A percentile compares a stretch with the other conserved stretches of the same genome.
Evolutionary conservation across 208 protist species (phyloP).

Genomic region (Leishmania martiniquensis): DNA sequence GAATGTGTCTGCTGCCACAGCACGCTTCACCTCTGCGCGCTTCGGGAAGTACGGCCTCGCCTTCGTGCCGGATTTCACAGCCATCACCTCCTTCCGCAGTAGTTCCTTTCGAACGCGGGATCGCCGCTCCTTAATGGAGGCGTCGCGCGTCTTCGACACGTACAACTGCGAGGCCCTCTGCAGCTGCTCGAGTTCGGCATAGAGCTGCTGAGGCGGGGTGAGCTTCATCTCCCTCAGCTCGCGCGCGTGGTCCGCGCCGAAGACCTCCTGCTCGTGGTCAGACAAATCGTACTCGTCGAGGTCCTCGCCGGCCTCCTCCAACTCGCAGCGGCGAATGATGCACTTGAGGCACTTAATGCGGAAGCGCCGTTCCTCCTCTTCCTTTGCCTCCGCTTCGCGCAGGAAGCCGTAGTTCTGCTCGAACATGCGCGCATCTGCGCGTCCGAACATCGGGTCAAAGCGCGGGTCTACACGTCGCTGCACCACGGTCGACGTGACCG

Average conservation of each 20-base stretch:
- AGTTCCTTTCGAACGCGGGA: slow-evolving; percentile 52
- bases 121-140: slow-evolving; percentile 40
- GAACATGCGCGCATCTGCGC: slow-evolving; percentile 53
- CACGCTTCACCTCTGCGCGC: slow-evolving; percentile 70
- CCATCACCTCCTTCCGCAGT: slow-evolving; percentile 71
- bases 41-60: slow-evolving; percentile 81
- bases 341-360: slow-evolving; percentile 74
- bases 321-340: slow-evolving; percentile 65
- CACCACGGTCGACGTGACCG: not conserved
- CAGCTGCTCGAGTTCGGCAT: slow-evolving; percentile 62
- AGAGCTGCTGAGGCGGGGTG: slow-evolving; percentile 51
- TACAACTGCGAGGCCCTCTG: slow-evolving; percentile 78
- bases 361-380: slow-evolving; percentile 64
- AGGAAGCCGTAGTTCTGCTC: slow-evolving; percentile 86
- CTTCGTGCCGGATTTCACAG: slow-evolving; percentile 78
- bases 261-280: slow-evolving; percentile 77
- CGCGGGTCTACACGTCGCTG: slow-evolving; percentile 65
- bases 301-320: slow-evolving; percentile 72
- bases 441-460: slow-evolving; percentile 73
- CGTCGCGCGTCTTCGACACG: slow-evolving; percentile 44
- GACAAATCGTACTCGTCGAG: slow-evolving; percentile 84
- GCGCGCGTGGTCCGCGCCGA: slow-evolving; percentile 67
- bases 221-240: slow-evolving; percentile 65
- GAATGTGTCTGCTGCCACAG: slow-evolving; percentile 74
- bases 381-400: slow-evolving; percentile 67